Evolutionary conservation across 2,329 filamentous ascomycete genomes (phyloP), one percentile per base, ranked within the genome.

Genomic region (Penicillium sp.): DNA sequence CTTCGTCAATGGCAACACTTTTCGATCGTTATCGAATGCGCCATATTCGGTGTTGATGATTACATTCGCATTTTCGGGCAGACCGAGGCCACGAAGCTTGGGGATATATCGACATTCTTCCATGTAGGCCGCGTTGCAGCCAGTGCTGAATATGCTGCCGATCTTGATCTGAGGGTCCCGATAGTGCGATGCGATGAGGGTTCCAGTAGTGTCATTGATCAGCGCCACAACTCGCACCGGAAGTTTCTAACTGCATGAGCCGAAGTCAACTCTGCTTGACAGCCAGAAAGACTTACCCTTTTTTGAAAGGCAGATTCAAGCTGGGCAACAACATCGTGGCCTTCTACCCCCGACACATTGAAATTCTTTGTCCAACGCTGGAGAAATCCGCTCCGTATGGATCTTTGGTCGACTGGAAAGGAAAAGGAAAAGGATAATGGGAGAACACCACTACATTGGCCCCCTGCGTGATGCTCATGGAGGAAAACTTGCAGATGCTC

Each of bases 21-120:
- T 77, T 70, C 86, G 81, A 65, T 89, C 84, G 64, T 94, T 94
- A 65, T 94, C 88, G 59, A 94, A 94, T 19, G 89, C 87, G 53
- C 89, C 89, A 79, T 88, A 94, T 65, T 94, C 89, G 69, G 88
- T 94, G 73, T 94, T 94, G 72, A 94, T 94, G 43, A 86, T 87
- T 77, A 94, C 93, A 26, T 80, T 84, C 25, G 79, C 78, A 39
- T 87, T 80, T 0, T 84, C 73, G 30, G 86, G 81, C 21, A 94
- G 77, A 53, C 88, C 87, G 72, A 87, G 77, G 66, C 89, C 79
- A 9, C 81, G 84, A 29, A 96, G 78, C 74, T 96, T 96, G 41
- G 88, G 88, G 48, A 95, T 88, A 5, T 80, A 83, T 41, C 84
- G 84, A 53, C 79, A 84, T 56, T 89, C 69, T 69, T 96, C 90